phyloP scores from a whole-genome alignment of 1,284 basidiomycete genomes.

The Ceratobasidium sp. region DNA sequence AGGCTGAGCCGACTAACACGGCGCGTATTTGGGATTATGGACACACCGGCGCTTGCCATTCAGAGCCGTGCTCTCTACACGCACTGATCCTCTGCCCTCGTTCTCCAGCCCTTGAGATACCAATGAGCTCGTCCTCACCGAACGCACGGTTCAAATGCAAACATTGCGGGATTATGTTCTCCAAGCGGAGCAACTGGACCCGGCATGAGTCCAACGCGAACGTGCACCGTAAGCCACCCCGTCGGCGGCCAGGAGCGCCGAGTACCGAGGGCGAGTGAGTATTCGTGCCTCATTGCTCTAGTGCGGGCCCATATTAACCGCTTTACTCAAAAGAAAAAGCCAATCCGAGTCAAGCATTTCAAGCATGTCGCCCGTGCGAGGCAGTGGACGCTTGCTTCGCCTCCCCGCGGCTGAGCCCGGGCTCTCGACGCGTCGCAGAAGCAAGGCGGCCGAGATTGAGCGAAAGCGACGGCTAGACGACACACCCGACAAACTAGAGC shows the following conservation, averaged over 20 bases:
- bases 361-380: constrained; percentile 14
- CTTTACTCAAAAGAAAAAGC: neutral
- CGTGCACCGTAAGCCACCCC: constrained; percentile 36
- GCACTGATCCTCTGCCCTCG: constrained; percentile 24
- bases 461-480: neutral
- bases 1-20: neutral
- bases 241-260: constrained; percentile 24
- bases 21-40: constrained; percentile 32
- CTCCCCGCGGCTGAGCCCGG: constrained; percentile 22
- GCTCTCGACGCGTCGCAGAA: constrained; percentile 37
- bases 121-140: constrained; percentile 17
- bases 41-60: constrained; percentile 35
- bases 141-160: constrained; percentile 34
- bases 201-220: constrained; percentile 35
- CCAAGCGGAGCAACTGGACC: constrained; percentile 40
- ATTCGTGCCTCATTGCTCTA: neutral
- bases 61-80: constrained; percentile 24
- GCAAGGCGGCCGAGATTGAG: constrained; percentile 22
- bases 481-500: neutral
- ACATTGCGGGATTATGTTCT: constrained; percentile 25
- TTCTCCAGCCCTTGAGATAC: neutral
- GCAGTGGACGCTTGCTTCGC: constrained; percentile 7
- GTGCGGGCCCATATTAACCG: neutral
- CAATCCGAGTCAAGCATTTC: constrained; percentile 32
- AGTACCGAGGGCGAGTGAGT: constrained; percentile 26